A percentile compares a stretch with the other conserved stretches of the same genome.
Evolutionary conservation across 257 asterid species (phyloP).

Genomic region (Solanum rostratum): DNA sequence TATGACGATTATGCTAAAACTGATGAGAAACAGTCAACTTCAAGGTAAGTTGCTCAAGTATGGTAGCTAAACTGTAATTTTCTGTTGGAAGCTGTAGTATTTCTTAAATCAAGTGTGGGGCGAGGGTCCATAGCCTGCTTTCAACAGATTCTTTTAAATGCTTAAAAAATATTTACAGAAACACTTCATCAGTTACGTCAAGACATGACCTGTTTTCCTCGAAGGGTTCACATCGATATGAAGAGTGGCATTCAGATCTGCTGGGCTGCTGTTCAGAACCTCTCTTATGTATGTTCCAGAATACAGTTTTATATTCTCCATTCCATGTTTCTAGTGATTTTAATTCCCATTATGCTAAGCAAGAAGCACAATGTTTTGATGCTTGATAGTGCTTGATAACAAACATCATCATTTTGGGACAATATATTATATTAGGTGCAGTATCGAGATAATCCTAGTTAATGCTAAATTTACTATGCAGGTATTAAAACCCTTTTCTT

Average conservation of each 20-base stretch:
- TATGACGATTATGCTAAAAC: constrained; percentile 25
- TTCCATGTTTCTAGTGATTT: background rate
- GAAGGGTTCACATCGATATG: constrained; percentile 29
- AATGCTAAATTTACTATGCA: constrained; percentile 17
- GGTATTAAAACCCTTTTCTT: constrained; percentile 64
- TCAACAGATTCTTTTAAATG: background rate
- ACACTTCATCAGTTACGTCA: constrained; percentile 56
- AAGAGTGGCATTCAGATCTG: constrained; percentile 80
- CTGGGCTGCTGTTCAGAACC: constrained; percentile 94
- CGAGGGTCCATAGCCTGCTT: background rate
- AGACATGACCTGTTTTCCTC: constrained; percentile 48
- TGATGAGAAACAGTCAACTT: constrained; percentile 38
- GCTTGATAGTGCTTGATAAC: background rate
- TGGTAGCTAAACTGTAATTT: background rate
- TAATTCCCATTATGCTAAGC: background rate
- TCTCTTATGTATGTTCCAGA: constrained; percentile 54
- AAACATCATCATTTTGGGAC: background rate
- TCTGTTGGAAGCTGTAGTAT: background rate
- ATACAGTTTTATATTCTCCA: background rate
- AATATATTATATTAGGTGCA: background rate
- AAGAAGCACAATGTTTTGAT: background rate
- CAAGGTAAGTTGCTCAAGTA: constrained; percentile 34
- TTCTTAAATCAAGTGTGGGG: background rate
- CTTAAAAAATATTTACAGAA: constrained; percentile 29
- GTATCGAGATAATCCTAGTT: background rate